Base-by-base conservation (phyloP, 305 asterid species). In the Fraxinus platypoda region DNA sequence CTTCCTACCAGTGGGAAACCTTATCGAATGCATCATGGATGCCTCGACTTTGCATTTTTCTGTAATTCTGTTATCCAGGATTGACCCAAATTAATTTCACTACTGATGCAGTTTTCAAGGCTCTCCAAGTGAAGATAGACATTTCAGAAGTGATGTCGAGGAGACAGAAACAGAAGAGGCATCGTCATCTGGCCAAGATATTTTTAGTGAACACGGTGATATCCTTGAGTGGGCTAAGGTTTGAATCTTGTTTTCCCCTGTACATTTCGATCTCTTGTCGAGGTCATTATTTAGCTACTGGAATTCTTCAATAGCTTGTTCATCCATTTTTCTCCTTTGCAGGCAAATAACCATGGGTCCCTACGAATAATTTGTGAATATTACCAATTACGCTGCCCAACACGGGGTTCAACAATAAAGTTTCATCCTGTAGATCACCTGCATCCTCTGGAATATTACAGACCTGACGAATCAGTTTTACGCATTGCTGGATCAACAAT, bases 161-260 rank as follows among this genome's bases (percentile, higher is more conserved):
- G 97, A 92, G 79, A 88, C 92, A 33, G 97, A 93, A 79, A 88
- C 88, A 52, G 98, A 93, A 88, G 99, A 95, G 88, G 93, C 97
- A 84, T 92, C 98, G 35, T 93, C 94, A 77, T 97, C 98, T 80
- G 98, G 99, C 77, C 98, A 88, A 87, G 98, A 94, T 83, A 84
- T 89, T 88, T 88, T 89, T 87, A 85, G 92, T 86, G 98, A 93
- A 84, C 94, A 93, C 75, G 88, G 91, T 79, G 98, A 93, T 85
- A 91, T 97, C 81, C 93, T 94, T 78, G 94, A 93, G 85, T 95
- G 98, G 99, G 98, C 98, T 8, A 97, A 97, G 98, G 99, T 97
- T 85, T 78, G 76, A 59, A 73, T 87, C 82, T 71, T 74, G 81
- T 77, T 84, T 41, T 78, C 64, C 38, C 25, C 30, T 74, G 74